Evolutionary conservation across 208 protist genomes (phyloP).

Genomic region (Trypanosoma lewisi): DNA sequence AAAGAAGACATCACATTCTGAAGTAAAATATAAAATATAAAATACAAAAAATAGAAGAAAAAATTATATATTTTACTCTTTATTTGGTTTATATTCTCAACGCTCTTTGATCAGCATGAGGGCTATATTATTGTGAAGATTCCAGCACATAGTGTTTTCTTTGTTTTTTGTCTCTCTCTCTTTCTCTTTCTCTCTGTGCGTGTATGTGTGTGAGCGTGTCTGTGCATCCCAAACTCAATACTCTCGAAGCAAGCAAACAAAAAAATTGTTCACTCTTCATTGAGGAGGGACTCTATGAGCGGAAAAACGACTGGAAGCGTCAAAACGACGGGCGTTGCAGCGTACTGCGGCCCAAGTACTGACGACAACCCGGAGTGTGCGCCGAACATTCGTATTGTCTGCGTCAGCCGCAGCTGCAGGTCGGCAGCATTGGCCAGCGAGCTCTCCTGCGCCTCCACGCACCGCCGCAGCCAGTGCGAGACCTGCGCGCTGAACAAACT

Average conservation of each 20-base stretch:
- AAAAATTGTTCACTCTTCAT: slow-evolving; percentile 17
- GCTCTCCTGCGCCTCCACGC: slow-evolving; percentile 27
- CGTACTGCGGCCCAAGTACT: slow-evolving; percentile 33
- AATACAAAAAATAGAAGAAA: slow-evolving; percentile 2
- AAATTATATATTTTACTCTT: slow-evolving; percentile 13
- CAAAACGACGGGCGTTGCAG: slow-evolving; percentile 32
- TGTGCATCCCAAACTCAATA: no score
- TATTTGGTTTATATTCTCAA: no score
- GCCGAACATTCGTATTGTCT: slow-evolving; percentile 29
- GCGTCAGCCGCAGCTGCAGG: slow-evolving; percentile 33
- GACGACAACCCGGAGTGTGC: slow-evolving; percentile 33
- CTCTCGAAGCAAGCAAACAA: no score
- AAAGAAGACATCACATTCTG: not conserved
- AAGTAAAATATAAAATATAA: not conserved
- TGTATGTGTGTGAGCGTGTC: no score
- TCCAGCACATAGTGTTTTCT: no score
- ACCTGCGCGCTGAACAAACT: slow-evolving; percentile 28
- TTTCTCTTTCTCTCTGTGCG: no score
- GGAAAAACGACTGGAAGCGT: slow-evolving; percentile 38
- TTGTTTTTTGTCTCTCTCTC: no score
- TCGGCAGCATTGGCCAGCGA: slow-evolving; percentile 20
- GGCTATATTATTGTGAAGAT: not conserved
- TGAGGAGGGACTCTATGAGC: slow-evolving; percentile 34
- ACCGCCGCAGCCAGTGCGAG: slow-evolving; percentile 34
- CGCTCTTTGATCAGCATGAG: no score